Base-by-base conservation (phyloP, 805 yeast genomes). In the Kregervanrija delftensis region DNA sequence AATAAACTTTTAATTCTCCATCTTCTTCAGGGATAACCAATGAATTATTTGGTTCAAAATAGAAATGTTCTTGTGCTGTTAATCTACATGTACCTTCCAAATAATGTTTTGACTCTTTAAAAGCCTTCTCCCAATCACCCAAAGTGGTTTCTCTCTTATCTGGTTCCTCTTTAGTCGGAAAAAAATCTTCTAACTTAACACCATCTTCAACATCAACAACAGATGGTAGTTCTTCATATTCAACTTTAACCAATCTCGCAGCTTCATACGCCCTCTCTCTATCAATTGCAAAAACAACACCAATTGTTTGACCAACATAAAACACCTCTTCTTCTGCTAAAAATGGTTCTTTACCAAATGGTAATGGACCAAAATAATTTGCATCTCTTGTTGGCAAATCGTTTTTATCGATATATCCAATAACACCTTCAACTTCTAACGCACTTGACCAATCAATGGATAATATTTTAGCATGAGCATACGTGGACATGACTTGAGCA, bases 41-140 rank as follows among this genome's bases (percentile, higher is more conserved):
- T 49, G 69, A 62, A 33, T 71, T 73, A 43, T 72, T 75, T 6
- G 75, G 63, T 53, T 72, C 77, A 30, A 72, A 64, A 50, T 72
- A 72, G 51, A 72, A 72, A 58, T 72, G 77, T 48, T 72, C 77
- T 46, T 72, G 77, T 2, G 76, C 72, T 5, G 76, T 74, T 45
- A 69, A 59, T 44, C 73, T 57, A 10, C 65, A 57, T 8, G 55
- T 46, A 12, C 72, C 73, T 47, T 67, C 70, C 48, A 72, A 58
- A 30, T 53, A 53, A 48, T 69, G 54, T 39, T 54, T 54, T 8
- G 63, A 47, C 12, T 47, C 52, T 12, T 58, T 57, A 51, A 70
- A 67, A 5, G 68, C 73, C 17, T 51, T 50, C 17, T 65, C 68
- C 53, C 66, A 62, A 46, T 69, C 73, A 12, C 76, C 76, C 28